Evolutionary conservation across 352 stramenopile genomes (phyloP), one percentile per base, ranked within the genome.

Genomic region (Phytophthora capsici): DNA sequence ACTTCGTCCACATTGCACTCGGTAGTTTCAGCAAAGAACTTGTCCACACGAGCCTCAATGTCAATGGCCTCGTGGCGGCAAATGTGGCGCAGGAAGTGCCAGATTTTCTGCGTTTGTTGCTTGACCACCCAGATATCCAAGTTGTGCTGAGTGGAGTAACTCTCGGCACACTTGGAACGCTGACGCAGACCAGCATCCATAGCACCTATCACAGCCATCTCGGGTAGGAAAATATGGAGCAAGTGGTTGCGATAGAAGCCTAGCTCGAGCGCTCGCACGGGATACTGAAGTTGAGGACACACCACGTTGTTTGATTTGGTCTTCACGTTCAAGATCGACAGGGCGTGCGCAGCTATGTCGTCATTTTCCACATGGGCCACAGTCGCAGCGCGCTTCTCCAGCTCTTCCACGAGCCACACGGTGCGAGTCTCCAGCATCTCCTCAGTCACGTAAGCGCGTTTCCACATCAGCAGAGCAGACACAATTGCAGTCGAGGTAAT

Each of bases 201-300:
- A 8, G 84, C 83, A 19, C 82, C 80, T 32, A 85, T 57, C 17
- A 93, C 63, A 4, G 86, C 82, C 70, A 93, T 90, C 26, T 96
- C 86, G 1, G 74, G 80, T 6, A 94, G 40, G 30, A 97, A 95
- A 43, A 91, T 64, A 55, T 95, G 84, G 0, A 95, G 65, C 51
- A 96, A 57, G 36, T 95, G 86, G 56, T 97, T 97, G 4, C 89
- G 85, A 63, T 95, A 95, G 57, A 94, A 97, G 5, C 75, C 82
- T 4, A 97, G 54, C 49, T 91, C 81, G 2, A 97, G 66, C 30
- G 88, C 80, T 28, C 81, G 77, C 45, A 80, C 84, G 28, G 86
- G 78, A 43, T 83, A 89, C 46, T 82, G 62, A 9, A 90, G 54
- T 10, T 90, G 75, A 4, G 84, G 69, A n/a, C 57, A 28, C 12